Base-by-base conservation (phyloP, 1,284 basidiomycete species). In the Cryptococcus deneoformans region DNA sequence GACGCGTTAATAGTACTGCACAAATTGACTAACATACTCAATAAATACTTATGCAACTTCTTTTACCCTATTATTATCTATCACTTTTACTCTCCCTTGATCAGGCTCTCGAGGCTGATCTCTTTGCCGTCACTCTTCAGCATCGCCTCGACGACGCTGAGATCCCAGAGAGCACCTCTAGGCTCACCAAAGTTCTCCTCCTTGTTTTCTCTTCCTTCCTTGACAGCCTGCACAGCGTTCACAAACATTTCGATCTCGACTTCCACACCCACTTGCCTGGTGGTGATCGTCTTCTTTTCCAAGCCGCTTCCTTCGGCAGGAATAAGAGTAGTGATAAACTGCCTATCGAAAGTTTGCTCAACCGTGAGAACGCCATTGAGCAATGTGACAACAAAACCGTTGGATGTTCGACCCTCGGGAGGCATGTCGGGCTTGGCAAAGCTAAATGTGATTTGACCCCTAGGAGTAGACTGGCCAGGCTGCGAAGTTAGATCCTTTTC, bases 61-160 rank as follows among this genome's bases (percentile, higher is more conserved):
- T 16, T n/a, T n/a, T 38, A 50, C 20, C 14, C 24, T 6, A 37
- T 20, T 29, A 5, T 46, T 46, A 29, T 10, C 16, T 2, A 29
- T 4, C 29, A 29, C 29, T 29, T 29, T 29, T 29, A 29, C 5
- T 29, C 29, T 29, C 29, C 29, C 29, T 29, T 29, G 29, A 29
- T 4, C 29, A 29, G 29, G 29, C 29, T 29, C 29, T 76, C 78
- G 53, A 90, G 76, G 68, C 87, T 83, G 8, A 89, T 79, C 50
- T 83, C 71, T 54, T 78, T 66, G 2, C 90, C 89, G 14, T 83
- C 76, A 66, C 87, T 89, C 46, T 82, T 85, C 75, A 92, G 78
- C 42, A 83, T 83, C n/a, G 87, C 88, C 77, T 92, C 80, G 61
- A 92, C 86, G 64, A 90, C 80, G 37, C 86, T 86, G 29, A 92